phyloP scores from a whole-genome alignment of 805 yeast genomes.

The Priceomyces carsonii region DNA sequence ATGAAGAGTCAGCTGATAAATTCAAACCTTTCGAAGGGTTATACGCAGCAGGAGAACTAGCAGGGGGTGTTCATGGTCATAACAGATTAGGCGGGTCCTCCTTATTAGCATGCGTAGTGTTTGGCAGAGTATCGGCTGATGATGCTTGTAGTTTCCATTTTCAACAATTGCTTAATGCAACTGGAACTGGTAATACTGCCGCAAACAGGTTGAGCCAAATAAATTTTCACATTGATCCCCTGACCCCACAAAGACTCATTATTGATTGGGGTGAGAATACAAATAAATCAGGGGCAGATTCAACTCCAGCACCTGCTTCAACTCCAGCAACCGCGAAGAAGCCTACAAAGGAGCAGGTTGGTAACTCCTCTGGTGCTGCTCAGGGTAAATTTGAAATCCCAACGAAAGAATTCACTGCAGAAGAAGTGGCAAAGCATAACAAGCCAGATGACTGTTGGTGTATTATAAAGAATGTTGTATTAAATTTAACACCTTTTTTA shows the following conservation, averaged over 20 bases:
- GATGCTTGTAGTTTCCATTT: slow-evolving; percentile 35
- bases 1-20: slow-evolving; percentile 16
- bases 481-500: slow-evolving; percentile 48
- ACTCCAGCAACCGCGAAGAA: slow-evolving; percentile 4
- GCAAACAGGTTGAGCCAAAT: slow-evolving; percentile 41
- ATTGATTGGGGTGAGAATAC: slow-evolving; percentile 31
- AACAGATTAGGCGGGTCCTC: slow-evolving; percentile 46
- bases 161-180: slow-evolving; percentile 25
- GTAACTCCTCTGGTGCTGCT: slow-evolving; percentile 4
- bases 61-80: slow-evolving; percentile 49
- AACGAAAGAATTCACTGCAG: slow-evolving; percentile 44
- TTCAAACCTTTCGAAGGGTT: slow-evolving; percentile 33
- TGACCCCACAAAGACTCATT: slow-evolving; percentile 28
- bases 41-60: slow-evolving; percentile 47
- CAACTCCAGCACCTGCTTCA: slow-evolving; percentile 4
- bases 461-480: slow-evolving; percentile 49
- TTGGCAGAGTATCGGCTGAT: slow-evolving; percentile 45
- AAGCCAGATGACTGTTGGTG: slow-evolving; percentile 52
- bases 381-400: slow-evolving; percentile 42
- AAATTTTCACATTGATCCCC: slow-evolving; percentile 45
- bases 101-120: slow-evolving; percentile 46
- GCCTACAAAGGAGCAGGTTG: neutral
- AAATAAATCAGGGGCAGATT: neutral
- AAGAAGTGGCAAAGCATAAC: slow-evolving; percentile 51
- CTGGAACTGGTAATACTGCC: slow-evolving; percentile 10